Conservation (phyloP, 495 filamentous ascomycete species). For the Hypoxylon subgilvum region DNA sequence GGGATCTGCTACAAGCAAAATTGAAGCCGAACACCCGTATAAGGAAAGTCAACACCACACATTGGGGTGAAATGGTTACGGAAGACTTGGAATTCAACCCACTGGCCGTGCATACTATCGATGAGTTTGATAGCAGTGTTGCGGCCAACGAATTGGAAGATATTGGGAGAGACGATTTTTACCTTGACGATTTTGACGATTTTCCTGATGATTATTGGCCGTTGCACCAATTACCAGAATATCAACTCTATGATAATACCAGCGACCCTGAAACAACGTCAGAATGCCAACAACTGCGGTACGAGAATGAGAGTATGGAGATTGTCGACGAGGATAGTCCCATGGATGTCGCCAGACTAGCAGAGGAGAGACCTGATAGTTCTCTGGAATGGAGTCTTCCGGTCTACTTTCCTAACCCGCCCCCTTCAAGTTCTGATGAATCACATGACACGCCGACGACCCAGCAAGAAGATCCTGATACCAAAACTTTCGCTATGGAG, state of each 20-base stretch:
- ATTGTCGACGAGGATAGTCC: neutral
- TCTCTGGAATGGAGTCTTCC: neutral
- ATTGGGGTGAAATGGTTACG: neutral
- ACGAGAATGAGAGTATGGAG: conserved; percentile 1
- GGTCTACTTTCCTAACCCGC: neutral
- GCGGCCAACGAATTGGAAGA: neutral
- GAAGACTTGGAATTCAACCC: neutral
- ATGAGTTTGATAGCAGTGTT: neutral
- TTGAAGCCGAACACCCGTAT: conserved; percentile 25
- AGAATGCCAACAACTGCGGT: conserved; percentile 1
- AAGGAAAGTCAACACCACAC: neutral
- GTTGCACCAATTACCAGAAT: neutral
- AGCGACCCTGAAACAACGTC: neutral
- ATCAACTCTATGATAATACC: neutral
- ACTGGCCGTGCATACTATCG: neutral
- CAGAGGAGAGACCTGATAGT: neutral
- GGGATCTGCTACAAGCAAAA: conserved; percentile 31
- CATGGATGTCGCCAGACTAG: neutral
- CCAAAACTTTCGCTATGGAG: too few species aligned
- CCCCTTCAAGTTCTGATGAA: neutral
- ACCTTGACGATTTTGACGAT: neutral
- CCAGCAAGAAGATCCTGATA: too few species aligned
- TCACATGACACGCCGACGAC: too few species aligned
- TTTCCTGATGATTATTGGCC: neutral
- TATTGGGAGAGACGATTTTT: neutral